A percentile compares a stretch with the other conserved stretches of the same genome.
phyloP scores from a whole-genome alignment of 495 filamentous ascomycete genomes.

The Apiosordaria backusii region DNA sequence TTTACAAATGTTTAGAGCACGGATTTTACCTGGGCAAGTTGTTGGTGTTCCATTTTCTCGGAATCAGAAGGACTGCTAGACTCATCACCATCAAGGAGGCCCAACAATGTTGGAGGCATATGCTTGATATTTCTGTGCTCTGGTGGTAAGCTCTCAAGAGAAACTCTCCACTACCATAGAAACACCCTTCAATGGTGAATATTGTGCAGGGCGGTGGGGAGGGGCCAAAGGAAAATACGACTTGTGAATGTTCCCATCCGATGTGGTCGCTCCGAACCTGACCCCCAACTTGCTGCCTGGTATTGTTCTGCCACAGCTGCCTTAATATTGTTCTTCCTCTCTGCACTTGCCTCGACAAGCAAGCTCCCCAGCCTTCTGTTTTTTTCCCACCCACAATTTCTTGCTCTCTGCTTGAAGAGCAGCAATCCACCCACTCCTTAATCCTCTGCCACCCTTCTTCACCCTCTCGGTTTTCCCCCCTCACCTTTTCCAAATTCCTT shows the following conservation, averaged over 20 bases:
- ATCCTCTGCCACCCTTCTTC: neutral
- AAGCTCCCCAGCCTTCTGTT: neutral
- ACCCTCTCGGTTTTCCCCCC: neutral
- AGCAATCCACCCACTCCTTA: neutral
- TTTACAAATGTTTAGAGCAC: neutral
- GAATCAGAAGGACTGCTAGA: neutral
- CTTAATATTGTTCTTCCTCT: conserved; percentile 6
- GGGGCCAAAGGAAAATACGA: neutral
- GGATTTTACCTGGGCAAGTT: neutral
- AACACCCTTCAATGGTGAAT: neutral
- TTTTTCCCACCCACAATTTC: neutral
- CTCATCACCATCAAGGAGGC: neutral
- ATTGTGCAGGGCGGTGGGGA: neutral
- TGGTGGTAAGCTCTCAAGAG: neutral
- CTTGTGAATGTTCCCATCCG: neutral
- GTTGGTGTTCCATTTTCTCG: neutral
- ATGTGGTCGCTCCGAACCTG: neutral
- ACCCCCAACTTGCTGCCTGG: neutral
- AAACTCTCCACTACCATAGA: neutral
- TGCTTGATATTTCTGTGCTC: neutral
- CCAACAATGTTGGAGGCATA: neutral
- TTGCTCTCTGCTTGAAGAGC: neutral
- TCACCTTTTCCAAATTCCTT: neutral
- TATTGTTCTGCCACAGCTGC: neutral
- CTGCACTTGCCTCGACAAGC: neutral